Base-by-base conservation (phyloP, 805 yeast genomes). In the Candida maesae region DNA sequence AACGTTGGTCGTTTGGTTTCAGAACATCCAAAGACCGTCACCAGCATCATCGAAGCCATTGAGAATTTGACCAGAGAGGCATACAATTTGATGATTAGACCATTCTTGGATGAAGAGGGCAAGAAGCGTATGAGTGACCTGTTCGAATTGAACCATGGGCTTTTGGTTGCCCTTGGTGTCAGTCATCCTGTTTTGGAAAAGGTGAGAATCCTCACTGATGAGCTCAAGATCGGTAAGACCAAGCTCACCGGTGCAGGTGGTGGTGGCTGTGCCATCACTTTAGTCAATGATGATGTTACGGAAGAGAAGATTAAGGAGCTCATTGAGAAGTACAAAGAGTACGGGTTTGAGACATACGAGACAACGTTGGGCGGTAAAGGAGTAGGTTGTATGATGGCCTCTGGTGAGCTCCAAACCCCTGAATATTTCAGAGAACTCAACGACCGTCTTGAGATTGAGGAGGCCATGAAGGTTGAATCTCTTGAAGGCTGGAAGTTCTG, bases 211-310 rank as follows among this genome's bases (percentile, higher is more conserved):
- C 66, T 78, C n/a, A 74, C 87, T 18, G 90, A 84, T 55, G 72
- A 70, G 37, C 53, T 77, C 42, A 59, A 67, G 4, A 61, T 93
- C 14, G 99, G 99, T 7, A 79, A 84, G 43, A 91, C 99, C 0
- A 93, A 93, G 61, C 73, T 93, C 40, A 93, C 99, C 0, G 99
- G 99, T 31, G 99, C 99, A 0, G 99, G 99, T 26, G 99, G 99
- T 16, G 99, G 99, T 37, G 99, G 99, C 2, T 93, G 99, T 68
- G 95, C 98, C 10, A 83, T 93, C 41, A 93, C 98, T 0, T 64
- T 93, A 28, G 68, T 90, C 13, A 67, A 75, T 35, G 61, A 58
- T 4, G 56, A 56, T 14, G 58, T 75, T 7, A 53, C 56, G 1
- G 61, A 62, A 18, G 51, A 54, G 7, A 55, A 51, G 15, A 51